Evolutionary conservation across 1,284 basidiomycete species (phyloP).

Genomic region (Ceratobasidium sp.): DNA sequence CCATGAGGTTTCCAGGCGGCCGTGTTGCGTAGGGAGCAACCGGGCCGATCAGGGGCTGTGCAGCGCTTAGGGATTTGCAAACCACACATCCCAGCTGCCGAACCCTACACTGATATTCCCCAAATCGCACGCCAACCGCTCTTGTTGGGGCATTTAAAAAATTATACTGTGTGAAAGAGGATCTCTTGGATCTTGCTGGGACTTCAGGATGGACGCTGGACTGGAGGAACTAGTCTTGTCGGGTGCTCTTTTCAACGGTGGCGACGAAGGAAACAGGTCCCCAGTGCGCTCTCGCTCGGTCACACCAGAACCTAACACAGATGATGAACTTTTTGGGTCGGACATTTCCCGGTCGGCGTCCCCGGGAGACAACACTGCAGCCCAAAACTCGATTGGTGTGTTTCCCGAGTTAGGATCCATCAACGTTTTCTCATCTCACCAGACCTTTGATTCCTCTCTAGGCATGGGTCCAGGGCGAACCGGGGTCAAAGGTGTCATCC

Average conservation of each 20-base stretch:
- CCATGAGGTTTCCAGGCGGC: no score
- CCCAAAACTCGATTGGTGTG: slow-evolving; percentile 45
- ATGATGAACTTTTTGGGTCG: slow-evolving; percentile 57
- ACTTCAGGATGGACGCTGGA: slow-evolving; percentile 16
- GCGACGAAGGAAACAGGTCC: slow-evolving; percentile 54
- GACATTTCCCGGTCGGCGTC: slow-evolving; percentile 40
- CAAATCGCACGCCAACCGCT: no score
- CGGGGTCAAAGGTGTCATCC: slow-evolving; percentile 82
- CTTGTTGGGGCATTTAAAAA: no score
- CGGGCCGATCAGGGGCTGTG: no score
- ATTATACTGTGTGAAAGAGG: background rate
- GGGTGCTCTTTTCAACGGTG: slow-evolving; percentile 70
- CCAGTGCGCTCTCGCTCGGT: slow-evolving; percentile 63
- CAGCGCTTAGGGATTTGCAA: no score
- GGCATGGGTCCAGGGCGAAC: slow-evolving; percentile 85
- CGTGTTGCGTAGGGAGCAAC: no score
- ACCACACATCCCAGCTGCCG: no score
- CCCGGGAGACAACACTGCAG: slow-evolving; percentile 45
- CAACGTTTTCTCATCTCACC: slow-evolving; percentile 39
- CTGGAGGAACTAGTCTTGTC: slow-evolving; percentile 78
- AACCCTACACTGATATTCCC: no score
- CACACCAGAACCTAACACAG: slow-evolving; percentile 58
- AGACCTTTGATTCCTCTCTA: slow-evolving; percentile 11
- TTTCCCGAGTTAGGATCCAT: slow-evolving; percentile 48
- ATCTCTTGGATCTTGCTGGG: background rate